These are phyloP conservation scores for Vairimorpha necatrix DNA, from an alignment of 371 early-diverging fungal species.

Conservation along the genomic window DNA sequence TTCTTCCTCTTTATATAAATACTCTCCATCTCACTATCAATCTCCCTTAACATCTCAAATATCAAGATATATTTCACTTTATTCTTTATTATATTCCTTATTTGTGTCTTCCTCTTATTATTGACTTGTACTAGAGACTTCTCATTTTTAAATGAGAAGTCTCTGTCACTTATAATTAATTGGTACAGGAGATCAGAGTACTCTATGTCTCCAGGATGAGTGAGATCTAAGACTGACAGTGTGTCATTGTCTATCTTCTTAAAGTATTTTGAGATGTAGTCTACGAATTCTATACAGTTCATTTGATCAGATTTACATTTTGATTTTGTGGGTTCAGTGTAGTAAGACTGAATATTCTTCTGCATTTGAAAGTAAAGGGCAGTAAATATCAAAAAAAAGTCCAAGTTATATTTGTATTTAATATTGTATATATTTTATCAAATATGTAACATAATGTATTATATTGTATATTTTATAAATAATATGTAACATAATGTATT, in stretches of 20 bases:
- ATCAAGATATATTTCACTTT: neutral
- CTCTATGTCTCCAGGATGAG: too few relatives aligned
- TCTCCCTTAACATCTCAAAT: neutral
- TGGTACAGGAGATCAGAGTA: neutral
- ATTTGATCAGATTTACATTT: neutral
- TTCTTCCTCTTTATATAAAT: neutral
- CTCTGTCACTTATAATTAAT: neutral
- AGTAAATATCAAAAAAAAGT: too few relatives aligned
- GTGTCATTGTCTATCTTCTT: conserved; percentile 2
- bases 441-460: neutral
- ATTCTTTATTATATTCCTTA: neutral
- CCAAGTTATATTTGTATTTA: neutral
- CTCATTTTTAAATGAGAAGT: neutral
- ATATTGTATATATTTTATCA: neutral
- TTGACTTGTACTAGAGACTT: neutral
- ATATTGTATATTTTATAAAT: too few relatives aligned
- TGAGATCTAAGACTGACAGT: neutral
- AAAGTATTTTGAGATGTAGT: neutral
- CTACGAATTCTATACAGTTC: neutral
- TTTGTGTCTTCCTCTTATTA: neutral
- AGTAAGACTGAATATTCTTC: neutral
- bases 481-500: too few relatives aligned
- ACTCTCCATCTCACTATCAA: neutral
- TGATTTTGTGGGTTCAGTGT: neutral
- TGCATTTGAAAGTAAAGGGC: neutral